Conservation (phyloP, 2,329 filamentous ascomycete species). For the Epichloe aotearoae region DNA sequence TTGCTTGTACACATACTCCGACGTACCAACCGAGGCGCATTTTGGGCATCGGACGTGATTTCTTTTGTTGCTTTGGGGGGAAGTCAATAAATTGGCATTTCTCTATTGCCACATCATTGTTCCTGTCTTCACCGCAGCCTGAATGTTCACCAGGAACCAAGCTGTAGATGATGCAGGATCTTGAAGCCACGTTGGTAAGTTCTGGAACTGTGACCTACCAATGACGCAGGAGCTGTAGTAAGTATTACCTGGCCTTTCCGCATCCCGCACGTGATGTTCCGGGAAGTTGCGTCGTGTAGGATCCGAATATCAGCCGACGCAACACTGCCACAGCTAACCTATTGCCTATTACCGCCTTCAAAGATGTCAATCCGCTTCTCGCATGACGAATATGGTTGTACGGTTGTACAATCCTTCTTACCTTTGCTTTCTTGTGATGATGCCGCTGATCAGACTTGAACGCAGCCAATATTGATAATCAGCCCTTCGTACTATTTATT, state of each 20-base stretch:
- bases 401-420: too few relatives aligned
- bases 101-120: slow-evolving; percentile 2
- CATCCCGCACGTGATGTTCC: slow-evolving; percentile 2
- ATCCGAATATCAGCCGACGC: slow-evolving; percentile 1
- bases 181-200: slow-evolving; percentile 5
- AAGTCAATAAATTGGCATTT: not conserved
- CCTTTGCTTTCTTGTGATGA: too few relatives aligned
- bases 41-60: slow-evolving; percentile 21
- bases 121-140: not conserved
- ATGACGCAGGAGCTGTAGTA: not conserved
- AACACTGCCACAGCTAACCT: too few relatives aligned
- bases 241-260: not conserved
- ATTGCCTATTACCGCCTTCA: too few relatives aligned
- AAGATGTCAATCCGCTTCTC: too few relatives aligned
- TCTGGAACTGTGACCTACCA: not conserved
- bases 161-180: not conserved
- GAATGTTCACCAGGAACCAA: not conserved
- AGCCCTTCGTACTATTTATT: too few relatives aligned
- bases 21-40: slow-evolving; percentile 50
- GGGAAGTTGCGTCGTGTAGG: not conserved
- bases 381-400: too few relatives aligned
- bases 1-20: slow-evolving; percentile 34
- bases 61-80: not conserved
- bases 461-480: too few relatives aligned
- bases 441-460: too few relatives aligned